phyloP scores from a whole-genome alignment of 441 rosid genomes.

The Kokia cookei region DNA sequence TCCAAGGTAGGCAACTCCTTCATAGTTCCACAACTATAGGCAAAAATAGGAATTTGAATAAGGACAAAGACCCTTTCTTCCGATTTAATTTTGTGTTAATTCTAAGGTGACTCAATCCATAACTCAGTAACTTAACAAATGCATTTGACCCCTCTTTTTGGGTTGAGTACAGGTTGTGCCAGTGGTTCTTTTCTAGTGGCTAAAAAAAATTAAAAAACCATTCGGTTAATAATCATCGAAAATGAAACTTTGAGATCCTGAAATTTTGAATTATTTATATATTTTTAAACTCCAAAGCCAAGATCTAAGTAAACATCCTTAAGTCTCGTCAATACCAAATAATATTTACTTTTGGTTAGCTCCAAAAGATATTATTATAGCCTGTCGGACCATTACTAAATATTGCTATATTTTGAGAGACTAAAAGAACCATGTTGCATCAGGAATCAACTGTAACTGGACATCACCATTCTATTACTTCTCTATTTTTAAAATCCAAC shows the following conservation, averaged over 20 bases:
- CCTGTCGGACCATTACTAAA: not conserved
- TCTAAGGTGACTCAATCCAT: too few relatives aligned
- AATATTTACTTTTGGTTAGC: not conserved
- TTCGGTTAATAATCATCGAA: not conserved
- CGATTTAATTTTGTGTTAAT: too few relatives aligned
- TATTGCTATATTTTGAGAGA: not conserved
- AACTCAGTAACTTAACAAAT: not conserved
- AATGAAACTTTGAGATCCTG: not conserved
- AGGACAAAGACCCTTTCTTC: too few relatives aligned
- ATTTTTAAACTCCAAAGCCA: not conserved
- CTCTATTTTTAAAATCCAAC: conserved; percentile 1
- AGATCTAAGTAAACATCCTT: not conserved
- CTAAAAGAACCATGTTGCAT: not conserved
- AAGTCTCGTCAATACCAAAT: not conserved
- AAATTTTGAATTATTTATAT: not conserved
- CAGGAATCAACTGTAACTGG: not conserved
- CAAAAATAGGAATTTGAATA: too few relatives aligned
- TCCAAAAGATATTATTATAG: not conserved
- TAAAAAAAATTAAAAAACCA: not conserved
- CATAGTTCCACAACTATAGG: too few relatives aligned
- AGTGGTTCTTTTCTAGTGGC: not conserved
- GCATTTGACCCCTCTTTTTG: not conserved
- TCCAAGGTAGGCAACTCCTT: too few relatives aligned
- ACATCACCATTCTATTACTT: not conserved
- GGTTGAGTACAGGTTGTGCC: not conserved